phyloP scores from a whole-genome alignment of 352 stramenopile genomes.

The Phytophthora crassamura region DNA sequence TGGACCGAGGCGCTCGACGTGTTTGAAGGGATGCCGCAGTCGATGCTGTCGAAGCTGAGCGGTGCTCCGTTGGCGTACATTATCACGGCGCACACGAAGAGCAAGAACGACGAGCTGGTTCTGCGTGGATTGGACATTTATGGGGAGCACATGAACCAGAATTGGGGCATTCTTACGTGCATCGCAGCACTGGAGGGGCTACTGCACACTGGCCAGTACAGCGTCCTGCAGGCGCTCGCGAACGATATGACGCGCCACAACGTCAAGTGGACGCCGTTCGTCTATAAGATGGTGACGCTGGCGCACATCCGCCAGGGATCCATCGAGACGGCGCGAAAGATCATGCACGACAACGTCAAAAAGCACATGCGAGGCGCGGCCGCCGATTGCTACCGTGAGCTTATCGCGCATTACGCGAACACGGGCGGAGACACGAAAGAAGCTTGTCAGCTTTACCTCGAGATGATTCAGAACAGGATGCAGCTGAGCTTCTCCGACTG shows the following conservation, averaged over 20 bases:
- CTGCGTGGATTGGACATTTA: constrained; percentile 53
- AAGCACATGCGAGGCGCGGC: not conserved
- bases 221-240: constrained; percentile 44
- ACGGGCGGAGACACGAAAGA: not conserved
- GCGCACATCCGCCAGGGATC: constrained; percentile 41
- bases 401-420: constrained; percentile 7
- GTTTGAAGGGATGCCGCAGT: constrained; percentile 54
- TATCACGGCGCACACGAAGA: constrained; percentile 66
- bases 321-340: constrained; percentile 3
- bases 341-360: not conserved
- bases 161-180: constrained; percentile 52
- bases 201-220: constrained; percentile 52
- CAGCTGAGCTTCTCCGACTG: constrained; percentile 3
- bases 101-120: constrained; percentile 29
- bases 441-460: constrained; percentile 14
- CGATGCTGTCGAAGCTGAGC: constrained; percentile 38
- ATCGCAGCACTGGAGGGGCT: constrained; percentile 54
- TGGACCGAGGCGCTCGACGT: constrained; percentile 57
- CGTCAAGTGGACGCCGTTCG: constrained; percentile 52
- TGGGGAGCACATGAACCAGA: constrained; percentile 27
- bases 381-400: constrained; percentile 6
- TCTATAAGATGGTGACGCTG: constrained; percentile 54
- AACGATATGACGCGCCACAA: constrained; percentile 47
- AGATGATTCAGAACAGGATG: constrained; percentile 11
- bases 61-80: constrained; percentile 40